Evolutionary conservation across 495 filamentous ascomycete genomes (phyloP), one percentile per base, ranked within the genome.

Genomic region (Cercophora samala): DNA sequence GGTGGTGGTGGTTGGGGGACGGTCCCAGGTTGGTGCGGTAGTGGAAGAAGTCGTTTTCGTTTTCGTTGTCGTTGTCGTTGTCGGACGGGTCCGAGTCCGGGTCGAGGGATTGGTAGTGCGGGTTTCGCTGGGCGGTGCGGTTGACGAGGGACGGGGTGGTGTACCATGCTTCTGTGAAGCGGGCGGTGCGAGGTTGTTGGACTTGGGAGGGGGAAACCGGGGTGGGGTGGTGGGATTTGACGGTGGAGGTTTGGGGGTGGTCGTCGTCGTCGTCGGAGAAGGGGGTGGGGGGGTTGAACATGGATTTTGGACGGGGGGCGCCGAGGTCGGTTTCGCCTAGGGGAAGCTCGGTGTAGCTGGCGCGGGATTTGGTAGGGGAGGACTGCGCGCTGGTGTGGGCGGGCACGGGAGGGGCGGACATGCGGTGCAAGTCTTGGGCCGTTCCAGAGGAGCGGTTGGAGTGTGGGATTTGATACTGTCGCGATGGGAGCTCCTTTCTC

Each of bases 121-220:
- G 76, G 67, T 75, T 76, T 51, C 81, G 82, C 67, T 81, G 75
- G 32, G 80, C 78, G 23, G 82, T 82, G 42, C 83, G 85, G 80
- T 83, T 70, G 79, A 81, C 64, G 76, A 84, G 68, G 68, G 86
- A 73, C 75, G 85, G 82, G 26, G 81, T 78, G 5, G 83, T 75
- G 70, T 82, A 83, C 84, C 84, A 90, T 0, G 85, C 79, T 69
- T 89, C 87, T 11, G 83, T 83, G 72, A 90, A 85, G 80, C 84
- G 87, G 66, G 89, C 87, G 4, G 83, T 77, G 53, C 88, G 86
- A 22, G 76, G 76, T 19, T 79, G 78, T 18, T 74, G 61, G 70
- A 46, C 15, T 19, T 17, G 13, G 4, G 60, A 29, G 4, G 80
- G 72, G 66, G 80, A 64, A 0, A 60, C 64, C 21, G 67, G 63